Base-by-base conservation (phyloP, 2,329 filamentous ascomycete species). In the Penicillium sp. region DNA sequence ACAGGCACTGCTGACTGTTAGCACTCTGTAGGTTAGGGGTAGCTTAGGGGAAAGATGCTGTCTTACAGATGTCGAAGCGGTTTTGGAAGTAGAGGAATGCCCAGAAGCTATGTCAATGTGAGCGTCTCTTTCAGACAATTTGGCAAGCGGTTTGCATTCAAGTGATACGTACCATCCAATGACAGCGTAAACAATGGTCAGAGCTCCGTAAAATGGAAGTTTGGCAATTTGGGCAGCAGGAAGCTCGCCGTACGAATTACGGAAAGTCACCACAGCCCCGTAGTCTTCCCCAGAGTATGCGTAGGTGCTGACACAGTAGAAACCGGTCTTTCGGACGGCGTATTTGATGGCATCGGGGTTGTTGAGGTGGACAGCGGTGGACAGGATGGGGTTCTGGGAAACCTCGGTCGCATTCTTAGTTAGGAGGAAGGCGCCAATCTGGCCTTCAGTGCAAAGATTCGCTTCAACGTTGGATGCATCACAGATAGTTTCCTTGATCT, bases 181-280 rank as follows among this genome's bases (percentile, higher is more conserved):
- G 18, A 97, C 80, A 43, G 90, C 90, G 71, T 98, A 98, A 28
- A 95, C 82, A 55, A 98, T 91, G 0, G 91, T 92, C 59, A 97
- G 84, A 49, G 87, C 92, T 41, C 92, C 93, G 65, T 98, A 98
- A 69, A 98, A 98, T 2, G 93, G 92, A 50, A 98, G 78, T 71
- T 98, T 98, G 18, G 95, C 87, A 58, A 98, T 96, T 70, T 98
- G 92, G 1, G 90, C 90, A 6, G 90, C 93, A 4, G 91, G 88
- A 48, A 98, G 84, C 75, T 98, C 92, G 66, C 93, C 93, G 66
- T 95, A 98, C 2, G 93, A 88, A 71, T 98, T 97, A 54, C 91
- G 84, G 71, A 97, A 98, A 63, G 93, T 91, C 38, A 93, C 86
- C 12, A 93, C 81, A 6, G 87, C 91, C 41, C 78, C 81, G 66